phyloP scores from a whole-genome alignment of 768 basidiomycete species.

The Crucibulum laeve region DNA sequence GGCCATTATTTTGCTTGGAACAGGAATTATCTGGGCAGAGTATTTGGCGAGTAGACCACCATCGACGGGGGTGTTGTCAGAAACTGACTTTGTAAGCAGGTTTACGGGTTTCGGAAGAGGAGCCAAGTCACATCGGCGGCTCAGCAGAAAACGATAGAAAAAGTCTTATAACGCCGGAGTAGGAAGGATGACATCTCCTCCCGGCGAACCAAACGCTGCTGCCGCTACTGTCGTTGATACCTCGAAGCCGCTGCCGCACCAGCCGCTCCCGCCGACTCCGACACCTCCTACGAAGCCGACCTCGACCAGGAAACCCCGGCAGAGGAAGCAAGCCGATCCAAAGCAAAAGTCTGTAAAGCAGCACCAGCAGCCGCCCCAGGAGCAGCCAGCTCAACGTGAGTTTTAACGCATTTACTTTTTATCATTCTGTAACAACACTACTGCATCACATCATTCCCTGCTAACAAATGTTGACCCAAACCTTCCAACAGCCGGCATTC shows the following conservation, averaged over 20 bases:
- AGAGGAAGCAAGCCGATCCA: slow-evolving; percentile 39
- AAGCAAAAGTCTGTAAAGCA: slow-evolving; percentile 11
- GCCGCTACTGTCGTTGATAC: slow-evolving; percentile 12
- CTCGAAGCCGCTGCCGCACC: slow-evolving; percentile 40
- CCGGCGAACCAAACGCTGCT: slow-evolving; percentile 37
- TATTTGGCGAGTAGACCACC: too few relatives aligned
- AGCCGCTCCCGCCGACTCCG: slow-evolving; percentile 43
- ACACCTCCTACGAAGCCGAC: slow-evolving; percentile 39
- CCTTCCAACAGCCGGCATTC: slow-evolving; percentile 16
- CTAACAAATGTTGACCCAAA: too few relatives aligned
- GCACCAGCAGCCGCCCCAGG: slow-evolving; percentile 3
- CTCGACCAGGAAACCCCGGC: slow-evolving; percentile 47
- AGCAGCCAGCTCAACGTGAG: slow-evolving; percentile 18
- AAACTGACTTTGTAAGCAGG: slow-evolving; percentile 31
- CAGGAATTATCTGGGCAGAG: too few relatives aligned
- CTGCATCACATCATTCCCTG: too few relatives aligned
- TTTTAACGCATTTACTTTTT: slow-evolving; percentile 3
- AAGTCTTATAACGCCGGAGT: slow-evolving; percentile 38
- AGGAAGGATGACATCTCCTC: slow-evolving; percentile 44
- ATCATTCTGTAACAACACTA: slow-evolving; percentile 12
- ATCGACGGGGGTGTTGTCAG: neutral
- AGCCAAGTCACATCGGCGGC: slow-evolving; percentile 26
- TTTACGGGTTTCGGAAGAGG: slow-evolving; percentile 29
- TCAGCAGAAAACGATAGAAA: slow-evolving; percentile 25
- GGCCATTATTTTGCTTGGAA: too few relatives aligned